Percentiles rank a stretch among this genome's conserved stretches.
These are phyloP conservation scores for Neodidymelliopsis sp. DNA, from an alignment of 2,329 filamentous ascomycete species.

Conservation along the genomic window DNA sequence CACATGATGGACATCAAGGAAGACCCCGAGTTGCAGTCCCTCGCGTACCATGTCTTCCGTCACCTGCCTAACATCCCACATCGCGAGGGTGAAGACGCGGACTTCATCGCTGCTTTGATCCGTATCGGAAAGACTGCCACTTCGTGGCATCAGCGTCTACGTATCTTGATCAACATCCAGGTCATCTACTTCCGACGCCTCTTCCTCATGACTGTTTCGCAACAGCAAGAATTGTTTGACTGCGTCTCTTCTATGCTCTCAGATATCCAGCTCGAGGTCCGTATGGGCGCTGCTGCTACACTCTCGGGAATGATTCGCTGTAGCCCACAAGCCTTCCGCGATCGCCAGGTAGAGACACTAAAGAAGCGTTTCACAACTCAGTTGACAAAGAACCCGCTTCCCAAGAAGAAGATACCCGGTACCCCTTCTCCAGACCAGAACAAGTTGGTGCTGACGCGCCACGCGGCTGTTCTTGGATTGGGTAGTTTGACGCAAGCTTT, in stretches of 20 bases:
- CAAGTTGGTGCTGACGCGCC: conserved; percentile 79
- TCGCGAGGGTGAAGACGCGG: conserved; percentile 80
- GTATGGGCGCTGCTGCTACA: conserved; percentile 89
- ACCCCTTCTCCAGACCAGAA: conserved; percentile 77
- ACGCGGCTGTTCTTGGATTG: conserved; percentile 90
- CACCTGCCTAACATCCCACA: conserved; percentile 96
- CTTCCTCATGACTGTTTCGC: conserved; percentile 78
- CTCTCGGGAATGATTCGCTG: conserved; percentile 98
- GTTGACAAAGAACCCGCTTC: conserved; percentile 85
- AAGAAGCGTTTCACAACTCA: conserved; percentile 80
- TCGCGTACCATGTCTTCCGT: conserved; percentile 96
- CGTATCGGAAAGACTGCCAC: conserved; percentile 82
- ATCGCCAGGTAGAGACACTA: conserved; percentile 76
- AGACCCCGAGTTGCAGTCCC: conserved; percentile 90
- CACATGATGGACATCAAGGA: conserved; percentile 99
- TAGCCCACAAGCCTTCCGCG: conserved; percentile 81
- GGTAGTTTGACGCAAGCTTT: conserved; percentile 94
- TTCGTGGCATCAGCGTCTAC: conserved; percentile 94
- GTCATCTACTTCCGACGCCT: conserved; percentile 97
- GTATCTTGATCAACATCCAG: conserved; percentile 97
- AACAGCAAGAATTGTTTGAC: conserved; percentile 83
- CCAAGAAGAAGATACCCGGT: conserved; percentile 67
- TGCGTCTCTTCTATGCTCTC: conserved; percentile 96
- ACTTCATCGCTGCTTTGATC: conserved; percentile 86
- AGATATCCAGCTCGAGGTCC: conserved; percentile 91